A percentile compares a stretch with the other conserved stretches of the same genome.
phyloP scores from a whole-genome alignment of 306 rosid genomes.

The Rosa persica region DNA sequence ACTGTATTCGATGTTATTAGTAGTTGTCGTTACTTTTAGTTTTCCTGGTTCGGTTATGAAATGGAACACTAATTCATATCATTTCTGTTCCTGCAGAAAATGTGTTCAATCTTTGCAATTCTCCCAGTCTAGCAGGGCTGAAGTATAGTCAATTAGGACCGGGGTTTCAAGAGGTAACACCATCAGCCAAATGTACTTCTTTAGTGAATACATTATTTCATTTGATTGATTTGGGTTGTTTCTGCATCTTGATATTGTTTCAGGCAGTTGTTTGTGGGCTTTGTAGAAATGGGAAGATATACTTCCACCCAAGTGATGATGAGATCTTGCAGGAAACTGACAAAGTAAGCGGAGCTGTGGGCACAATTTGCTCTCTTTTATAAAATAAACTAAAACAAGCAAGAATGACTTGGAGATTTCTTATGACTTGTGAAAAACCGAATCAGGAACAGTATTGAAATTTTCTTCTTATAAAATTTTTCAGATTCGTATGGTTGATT shows the following conservation, averaged over 20 bases:
- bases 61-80: constrained; percentile 24
- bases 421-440: not conserved
- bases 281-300: constrained; percentile 71
- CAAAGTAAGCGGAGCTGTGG: constrained; percentile 60
- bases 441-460: not conserved
- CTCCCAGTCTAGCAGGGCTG: constrained; percentile 64
- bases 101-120: constrained; percentile 74
- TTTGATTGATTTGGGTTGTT: constrained; percentile 14
- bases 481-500: constrained; percentile 5
- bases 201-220: constrained; percentile 8
- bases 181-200: constrained; percentile 21
- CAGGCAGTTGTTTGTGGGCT: constrained; percentile 94
- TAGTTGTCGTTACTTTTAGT: not conserved
- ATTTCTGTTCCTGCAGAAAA: constrained; percentile 69
- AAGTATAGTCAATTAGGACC: constrained; percentile 63
- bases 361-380: constrained; percentile 15
- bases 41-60: constrained; percentile 7
- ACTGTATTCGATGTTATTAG: not conserved
- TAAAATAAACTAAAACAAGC: not conserved
- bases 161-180: constrained; percentile 65
- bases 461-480: not conserved
- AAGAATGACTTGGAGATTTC: constrained; percentile 1
- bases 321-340: constrained; percentile 76
- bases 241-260: constrained; percentile 35
- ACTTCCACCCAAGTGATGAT: constrained; percentile 82